Base-by-base conservation (phyloP, 352 stramenopile genomes). In the Globisporangium orthogonon region DNA sequence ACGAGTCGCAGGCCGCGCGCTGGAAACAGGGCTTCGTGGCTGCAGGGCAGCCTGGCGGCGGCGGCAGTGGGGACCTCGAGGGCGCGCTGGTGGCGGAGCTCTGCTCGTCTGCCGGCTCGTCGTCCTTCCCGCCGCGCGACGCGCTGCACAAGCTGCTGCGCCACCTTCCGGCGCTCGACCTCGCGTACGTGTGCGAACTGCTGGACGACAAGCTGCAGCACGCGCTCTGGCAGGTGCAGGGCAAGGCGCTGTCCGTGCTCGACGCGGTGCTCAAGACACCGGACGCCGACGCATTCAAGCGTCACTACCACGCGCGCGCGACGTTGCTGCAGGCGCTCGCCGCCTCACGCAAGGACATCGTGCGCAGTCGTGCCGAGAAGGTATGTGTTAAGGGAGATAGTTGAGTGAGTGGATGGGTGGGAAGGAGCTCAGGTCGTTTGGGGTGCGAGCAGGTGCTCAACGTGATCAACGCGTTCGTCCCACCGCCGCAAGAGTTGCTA, bases 121-220 rank as follows among this genome's bases (percentile, higher is more conserved):
- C 74, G 37, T 94, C 84, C 31, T 92, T 91, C 62, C 84, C 84
- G 23, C 78, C 84, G 37, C 73, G 80, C 44, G 84, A 94, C 44
- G 66, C 83, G 58, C 63, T 94, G 45, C 82, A 92, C 46, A 94
- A 88, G 54, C 60, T 94, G 40, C 52, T 90, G 51, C 82, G 82
- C 35, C 74, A 91, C 40, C 40, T 94, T 39, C 75, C 76, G n/a
- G 78, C 73, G 4, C 61, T 94, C 28, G 84, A 94, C 58, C 82
- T 91, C 48, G 63, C 71, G 76, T 94, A 94, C 55, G 64, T 90
- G 33, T 92, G 84, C 54, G 80, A 94, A 64, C 69, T 92, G 30
- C 69, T 94, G n/a, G 76, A 92, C 50, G 76, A 88, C 61, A 94
- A 92, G 66, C 79, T 94, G n/a, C 76, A 89, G 66, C 78, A 79